Base-by-base conservation (phyloP, 1,284 basidiomycete genomes). In the Violaceomyces palustris region DNA sequence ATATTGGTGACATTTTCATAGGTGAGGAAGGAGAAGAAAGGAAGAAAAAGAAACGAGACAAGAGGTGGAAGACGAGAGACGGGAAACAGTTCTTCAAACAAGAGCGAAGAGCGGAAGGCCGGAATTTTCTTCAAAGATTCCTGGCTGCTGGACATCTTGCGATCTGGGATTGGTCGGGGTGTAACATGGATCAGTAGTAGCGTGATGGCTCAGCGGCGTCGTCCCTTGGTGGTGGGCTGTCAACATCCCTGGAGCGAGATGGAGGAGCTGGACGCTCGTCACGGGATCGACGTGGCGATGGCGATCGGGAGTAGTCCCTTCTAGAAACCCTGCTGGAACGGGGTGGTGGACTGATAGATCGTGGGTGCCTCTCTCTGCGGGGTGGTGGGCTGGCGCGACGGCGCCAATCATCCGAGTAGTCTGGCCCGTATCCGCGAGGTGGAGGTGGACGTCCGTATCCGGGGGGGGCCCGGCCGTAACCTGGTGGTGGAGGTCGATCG, bases 331-430 rank as follows among this genome's bases (percentile, higher is more conserved):
- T 29, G 21, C 35, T 43, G 19, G 42, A 42, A 3, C 45, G 42
- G 14, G 48, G 47, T 23, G 48, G 41, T 8, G 57, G 52, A 41
- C 51, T 55, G 6, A 52, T 52, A 25, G 51, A 57, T 19, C 58
- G 53, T n/a, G 51, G 56, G 46, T 56, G 42, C 18, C 57, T 38
- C 28, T 45, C 42, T 23, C 46, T 42, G 8, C 41, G 40, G 24
- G n/a, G 35, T 2, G 31, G 12, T 14, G 61, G 61, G 39, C 58
- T 61, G 4, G 54, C 50, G 21, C 61, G 41, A 6, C 61, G 54
- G 39, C 61, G 53, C 61, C 61, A 64, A 33, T 64, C 52, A 21
- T 60, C 54, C 11, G 55, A 42, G 32, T 51, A 45, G 32, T 64
- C 61, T 4, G 55, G 51, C 14, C 36, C 35, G 22, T 19, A 3